A percentile compares a stretch with the other conserved stretches of the same genome.
Conservation (phyloP, 257 asterid genomes). For the Plantago major region DNA sequence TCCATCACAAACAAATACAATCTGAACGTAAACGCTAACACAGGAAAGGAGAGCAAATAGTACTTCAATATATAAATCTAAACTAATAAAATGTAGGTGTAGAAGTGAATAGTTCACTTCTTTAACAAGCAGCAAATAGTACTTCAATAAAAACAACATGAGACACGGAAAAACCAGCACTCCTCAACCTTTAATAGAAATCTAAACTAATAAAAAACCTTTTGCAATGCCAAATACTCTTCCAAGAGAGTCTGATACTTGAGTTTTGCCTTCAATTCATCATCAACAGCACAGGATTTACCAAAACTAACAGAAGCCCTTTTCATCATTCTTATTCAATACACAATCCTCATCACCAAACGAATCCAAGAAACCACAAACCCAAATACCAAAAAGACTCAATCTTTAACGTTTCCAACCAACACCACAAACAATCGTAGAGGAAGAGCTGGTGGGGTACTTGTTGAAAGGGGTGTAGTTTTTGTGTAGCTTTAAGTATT, state of each 20-base stretch:
- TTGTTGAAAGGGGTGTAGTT: not conserved
- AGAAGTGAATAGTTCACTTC: no score
- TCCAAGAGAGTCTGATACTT: slow-evolving; percentile 42
- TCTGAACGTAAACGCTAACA: not conserved
- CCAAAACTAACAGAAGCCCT: slow-evolving; percentile 30
- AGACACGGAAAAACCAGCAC: no score
- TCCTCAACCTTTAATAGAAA: not conserved
- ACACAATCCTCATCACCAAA: slow-evolving; percentile 16
- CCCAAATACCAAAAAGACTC: slow-evolving; percentile 15
- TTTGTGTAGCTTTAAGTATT: not conserved
- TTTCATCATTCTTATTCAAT: slow-evolving; percentile 33
- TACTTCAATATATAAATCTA: no score
- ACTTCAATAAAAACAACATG: not conserved
- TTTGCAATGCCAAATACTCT: slow-evolving; percentile 49
- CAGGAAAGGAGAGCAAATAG: not conserved
- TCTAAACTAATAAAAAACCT: slow-evolving; percentile 24
- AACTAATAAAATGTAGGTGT: no score
- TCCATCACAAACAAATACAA: not conserved
- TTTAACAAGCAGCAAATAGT: no score
- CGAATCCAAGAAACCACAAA: slow-evolving; percentile 11
- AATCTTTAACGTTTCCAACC: no score
- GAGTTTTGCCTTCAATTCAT: slow-evolving; percentile 25
- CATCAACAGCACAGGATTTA: slow-evolving; percentile 25
- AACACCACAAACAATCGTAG: slow-evolving; percentile 4
- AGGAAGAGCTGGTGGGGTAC: no score